Conservation (phyloP, 306 rosid species). For the Fragaria ananassa region DNA sequence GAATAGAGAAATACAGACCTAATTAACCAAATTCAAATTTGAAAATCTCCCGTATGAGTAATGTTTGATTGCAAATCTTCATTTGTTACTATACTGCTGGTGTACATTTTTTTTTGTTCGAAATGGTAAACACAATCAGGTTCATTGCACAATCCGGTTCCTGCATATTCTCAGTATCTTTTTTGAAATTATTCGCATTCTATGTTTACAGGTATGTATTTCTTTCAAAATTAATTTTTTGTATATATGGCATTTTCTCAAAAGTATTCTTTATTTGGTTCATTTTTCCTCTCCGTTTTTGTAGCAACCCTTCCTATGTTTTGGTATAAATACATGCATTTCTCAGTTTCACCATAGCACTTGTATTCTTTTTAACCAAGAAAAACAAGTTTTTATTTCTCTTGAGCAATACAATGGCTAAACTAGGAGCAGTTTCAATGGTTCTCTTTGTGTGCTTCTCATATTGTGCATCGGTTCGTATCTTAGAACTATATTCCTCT, state of each 20-base stretch:
- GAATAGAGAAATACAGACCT: too few species aligned
- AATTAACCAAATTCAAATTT: too few species aligned
- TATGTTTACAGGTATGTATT: too few species aligned
- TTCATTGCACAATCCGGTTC: too few species aligned
- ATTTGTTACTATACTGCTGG: too few species aligned
- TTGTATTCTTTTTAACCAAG: background rate
- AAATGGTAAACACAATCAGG: too few species aligned
- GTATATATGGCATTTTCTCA: background rate
- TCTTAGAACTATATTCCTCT: background rate
- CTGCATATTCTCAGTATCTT: too few species aligned
- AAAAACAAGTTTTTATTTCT: background rate
- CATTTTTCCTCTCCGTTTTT: background rate
- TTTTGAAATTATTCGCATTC: too few species aligned
- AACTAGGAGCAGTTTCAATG: background rate
- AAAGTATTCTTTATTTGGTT: background rate
- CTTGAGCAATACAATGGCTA: background rate
- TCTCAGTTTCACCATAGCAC: background rate
- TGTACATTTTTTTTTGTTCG: too few species aligned
- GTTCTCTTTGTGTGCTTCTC: background rate
- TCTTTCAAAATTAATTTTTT: too few species aligned
- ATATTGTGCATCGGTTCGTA: background rate
- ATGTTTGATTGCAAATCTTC: background rate
- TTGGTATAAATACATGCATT: background rate
- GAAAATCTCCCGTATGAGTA: background rate
- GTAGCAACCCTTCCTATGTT: background rate